phyloP scores from a whole-genome alignment of 1,139 yeast genomes.

The Magnusiomyces paraingens region DNA sequence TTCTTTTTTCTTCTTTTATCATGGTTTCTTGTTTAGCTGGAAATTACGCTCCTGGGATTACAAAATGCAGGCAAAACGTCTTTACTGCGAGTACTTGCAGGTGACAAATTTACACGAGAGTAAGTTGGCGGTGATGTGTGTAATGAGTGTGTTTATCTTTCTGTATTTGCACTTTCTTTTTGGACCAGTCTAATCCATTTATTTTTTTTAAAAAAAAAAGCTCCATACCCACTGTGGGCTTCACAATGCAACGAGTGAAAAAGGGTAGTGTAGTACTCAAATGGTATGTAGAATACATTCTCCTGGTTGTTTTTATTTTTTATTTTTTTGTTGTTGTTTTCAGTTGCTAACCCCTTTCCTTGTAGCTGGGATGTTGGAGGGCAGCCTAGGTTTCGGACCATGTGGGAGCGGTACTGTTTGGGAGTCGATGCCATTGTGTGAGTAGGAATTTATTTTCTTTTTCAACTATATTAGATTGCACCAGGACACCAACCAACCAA shows the following conservation, averaged over 20 bases:
- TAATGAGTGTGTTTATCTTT: background rate
- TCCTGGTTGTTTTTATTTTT: background rate
- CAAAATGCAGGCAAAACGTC: slow-evolving; percentile 39
- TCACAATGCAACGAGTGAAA: slow-evolving; percentile 35
- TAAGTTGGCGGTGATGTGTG: slow-evolving; percentile 22
- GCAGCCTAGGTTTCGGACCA: slow-evolving; percentile 36
- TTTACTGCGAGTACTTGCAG: slow-evolving; percentile 31
- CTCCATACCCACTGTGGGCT: slow-evolving; percentile 38
- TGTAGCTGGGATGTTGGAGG: slow-evolving; percentile 38
- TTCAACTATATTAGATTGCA: background rate
- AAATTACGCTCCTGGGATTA: slow-evolving; percentile 35
- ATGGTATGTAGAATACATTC: slow-evolving; percentile 24
- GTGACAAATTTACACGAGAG: slow-evolving; percentile 35
- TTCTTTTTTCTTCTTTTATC: too few species aligned
- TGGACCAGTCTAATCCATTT: background rate
- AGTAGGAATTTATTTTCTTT: slow-evolving; percentile 12
- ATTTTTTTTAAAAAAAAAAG: too few species aligned
- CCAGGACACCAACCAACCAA: too few species aligned
- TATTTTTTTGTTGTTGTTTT: background rate
- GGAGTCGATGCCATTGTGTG: slow-evolving; percentile 36
- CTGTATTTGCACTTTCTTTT: background rate
- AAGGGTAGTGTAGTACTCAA: slow-evolving; percentile 36
- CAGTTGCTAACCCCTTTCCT: background rate
- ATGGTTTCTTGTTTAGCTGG: slow-evolving; percentile 24
- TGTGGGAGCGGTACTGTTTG: slow-evolving; percentile 39